Base-by-base conservation (phyloP, 805 yeast genomes). In the Wickerhamomyces bisporus region DNA sequence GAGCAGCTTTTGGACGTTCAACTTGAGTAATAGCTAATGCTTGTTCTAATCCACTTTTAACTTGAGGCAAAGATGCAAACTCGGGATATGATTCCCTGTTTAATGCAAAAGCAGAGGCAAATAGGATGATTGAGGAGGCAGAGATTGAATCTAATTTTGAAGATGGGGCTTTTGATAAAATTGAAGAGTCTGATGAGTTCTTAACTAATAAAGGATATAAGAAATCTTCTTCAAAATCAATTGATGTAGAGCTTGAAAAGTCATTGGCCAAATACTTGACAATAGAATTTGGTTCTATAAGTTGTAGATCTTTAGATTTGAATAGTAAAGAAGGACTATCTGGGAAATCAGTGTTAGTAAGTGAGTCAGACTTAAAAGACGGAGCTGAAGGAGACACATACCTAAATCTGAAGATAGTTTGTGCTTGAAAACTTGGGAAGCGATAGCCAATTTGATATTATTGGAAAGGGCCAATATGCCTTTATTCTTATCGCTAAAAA, bases 261-360 rank as follows among this genome's bases (percentile, higher is more conserved):
- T 77, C 79, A 17, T 64, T 58, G 27, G 76, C 65, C 44, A 79
- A 61, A 51, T 77, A 83, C 57, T 79, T 77, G 44, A 82, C 79
- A 36, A 82, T 77, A 16, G 93, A 79, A 53, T 82, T 80, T 16
- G 86, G 68, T 57, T 82, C 86, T 40, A 68, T 61, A 44, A 83
- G 66, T 48, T 71, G 73, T 24, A 62, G 55, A n/a, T 50, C 52
- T 19, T 48, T 42, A 5, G 34, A n/a, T 35, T 43, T 50, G 23
- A 49, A 35, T 1, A 47, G 21, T 13, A 53, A 39, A 6, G 55
- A 50, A 23, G 53, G 52, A 31, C 44, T 44, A 31, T 52, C 57
- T 43, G 33, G 19, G 12, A 10, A 13, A 14, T 9, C 5, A n/a
- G 13, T 18, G 28, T 40, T 34, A 34, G 44, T 32, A 26, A 30